Percentiles rank a stretch among this genome's conserved stretches.
Conservation (phyloP, 805 yeast species). For the Sugiyamaella chiloensis region DNA sequence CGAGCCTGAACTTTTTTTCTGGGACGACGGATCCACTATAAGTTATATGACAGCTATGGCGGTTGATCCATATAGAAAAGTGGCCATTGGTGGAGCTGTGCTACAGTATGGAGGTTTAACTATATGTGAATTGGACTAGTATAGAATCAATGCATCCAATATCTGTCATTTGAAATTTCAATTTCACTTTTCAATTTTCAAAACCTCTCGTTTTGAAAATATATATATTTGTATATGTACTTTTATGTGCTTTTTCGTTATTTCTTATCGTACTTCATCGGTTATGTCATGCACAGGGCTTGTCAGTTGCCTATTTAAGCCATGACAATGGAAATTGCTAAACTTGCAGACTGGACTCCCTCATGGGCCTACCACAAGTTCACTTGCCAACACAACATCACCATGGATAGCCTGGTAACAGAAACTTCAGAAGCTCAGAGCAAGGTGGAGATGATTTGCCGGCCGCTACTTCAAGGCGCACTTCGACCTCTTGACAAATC, state of each 20-base stretch:
- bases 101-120: constrained; percentile 6
- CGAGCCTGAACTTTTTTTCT: constrained; percentile 6
- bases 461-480: background rate
- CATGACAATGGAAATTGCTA: no score
- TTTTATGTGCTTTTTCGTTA: background rate
- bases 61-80: constrained; percentile 1
- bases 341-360: no score
- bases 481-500: background rate
- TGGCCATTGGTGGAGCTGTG: constrained; percentile 7
- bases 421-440: constrained; percentile 4
- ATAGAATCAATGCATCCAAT: background rate
- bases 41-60: constrained; percentile 11
- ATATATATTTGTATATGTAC: background rate
- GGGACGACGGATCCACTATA: constrained; percentile 5
- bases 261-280: background rate
- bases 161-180: background rate
- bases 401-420: constrained; percentile 6
- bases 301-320: background rate
- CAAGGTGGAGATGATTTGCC: constrained; percentile 3
- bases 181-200: background rate
- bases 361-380: no score
- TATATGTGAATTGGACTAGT: background rate
- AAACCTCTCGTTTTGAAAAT: background rate
- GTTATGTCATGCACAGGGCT: background rate
- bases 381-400: no score